Base-by-base conservation (phyloP, 176 grass and related monocot genomes). In the Themeda triandra region DNA sequence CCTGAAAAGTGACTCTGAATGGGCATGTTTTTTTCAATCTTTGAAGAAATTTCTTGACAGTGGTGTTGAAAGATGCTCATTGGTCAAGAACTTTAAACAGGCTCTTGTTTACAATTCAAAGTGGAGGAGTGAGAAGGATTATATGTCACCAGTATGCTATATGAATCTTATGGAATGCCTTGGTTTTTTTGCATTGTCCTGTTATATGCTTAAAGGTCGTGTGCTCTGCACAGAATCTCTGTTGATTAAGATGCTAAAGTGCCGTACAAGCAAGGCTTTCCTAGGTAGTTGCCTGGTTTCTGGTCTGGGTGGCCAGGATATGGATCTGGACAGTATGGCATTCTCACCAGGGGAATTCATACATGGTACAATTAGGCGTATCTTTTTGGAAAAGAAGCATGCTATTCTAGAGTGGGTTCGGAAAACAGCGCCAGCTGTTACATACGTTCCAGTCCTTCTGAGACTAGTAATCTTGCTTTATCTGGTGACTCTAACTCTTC, bases 101-200 rank as follows among this genome's bases (percentile, higher is more conserved):
- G 86, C 88, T 33, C 86, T 97, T 45, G 46, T 92, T 49, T 89
- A 54, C 14, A 10, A 15, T 15, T 13, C 64, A 41, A 18, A 78
- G 24, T 89, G 92, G 90, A 84, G 0, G 80, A 3, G 0, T 6
- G 75, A 91, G 73, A 8, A 0, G 8, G 87, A 92, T 74, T 97
- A 88, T 54, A 72, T 97, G 37, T 88, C 90, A 11, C 90, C 86
- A 1, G n/a, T 88, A 5, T 92, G 84, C 60, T 94, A 75, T 77
- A 49, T 92, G n/a, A 88, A 89, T 85, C 90, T 97, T 18, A 19
- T 92, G 5, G 90, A 94, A 28, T 85, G 63, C 69, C 90, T 97
- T 81, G 49, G 60, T 23, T 92, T 97, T 51, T 78, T 97, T 35
- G 68, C 84, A 69, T 82, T 86, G 6, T 86, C 86, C 0, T 69